Conservation (phyloP, 2,329 filamentous ascomycete species). For the Beauveria australis region DNA sequence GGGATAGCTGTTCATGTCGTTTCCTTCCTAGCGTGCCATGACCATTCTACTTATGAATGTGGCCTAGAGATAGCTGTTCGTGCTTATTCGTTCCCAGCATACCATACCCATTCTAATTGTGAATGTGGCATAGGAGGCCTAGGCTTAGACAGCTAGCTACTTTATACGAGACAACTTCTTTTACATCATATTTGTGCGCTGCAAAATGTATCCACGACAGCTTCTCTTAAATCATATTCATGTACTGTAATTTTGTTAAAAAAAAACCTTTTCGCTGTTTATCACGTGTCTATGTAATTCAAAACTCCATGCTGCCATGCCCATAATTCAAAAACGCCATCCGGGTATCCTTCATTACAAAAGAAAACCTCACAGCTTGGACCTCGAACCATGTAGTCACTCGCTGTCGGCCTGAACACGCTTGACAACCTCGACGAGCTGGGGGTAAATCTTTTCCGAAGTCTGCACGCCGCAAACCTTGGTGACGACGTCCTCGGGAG, state of each 20-base stretch:
- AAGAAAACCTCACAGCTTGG: neutral
- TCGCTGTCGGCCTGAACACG: conserved; percentile 65
- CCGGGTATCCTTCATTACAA: neutral
- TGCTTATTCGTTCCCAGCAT: too few species aligned
- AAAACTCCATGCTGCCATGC: conserved; percentile 4
- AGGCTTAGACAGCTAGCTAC: too few species aligned
- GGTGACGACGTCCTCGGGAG: conserved; percentile 65
- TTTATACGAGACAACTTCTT: too few species aligned
- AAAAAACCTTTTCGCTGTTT: neutral
- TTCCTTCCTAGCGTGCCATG: too few species aligned
- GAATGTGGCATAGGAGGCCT: too few species aligned
- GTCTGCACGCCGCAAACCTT: conserved; percentile 76
- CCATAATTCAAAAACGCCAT: neutral
- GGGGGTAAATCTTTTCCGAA: conserved; percentile 66
- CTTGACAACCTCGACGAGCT: conserved; percentile 69
- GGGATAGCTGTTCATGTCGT: too few species aligned
- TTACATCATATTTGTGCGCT: too few species aligned
- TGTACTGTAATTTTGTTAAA: neutral
- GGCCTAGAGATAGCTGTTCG: too few species aligned
- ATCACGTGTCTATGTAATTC: neutral
- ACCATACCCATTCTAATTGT: too few species aligned
- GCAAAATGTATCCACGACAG: too few species aligned
- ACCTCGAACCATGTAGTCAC: conserved; percentile 24
- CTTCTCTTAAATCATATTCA: neutral
- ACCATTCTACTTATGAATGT: too few species aligned